Evolutionary conservation across 805 yeast species (phyloP).

Genomic region (Wickerhamiella parazyma): DNA sequence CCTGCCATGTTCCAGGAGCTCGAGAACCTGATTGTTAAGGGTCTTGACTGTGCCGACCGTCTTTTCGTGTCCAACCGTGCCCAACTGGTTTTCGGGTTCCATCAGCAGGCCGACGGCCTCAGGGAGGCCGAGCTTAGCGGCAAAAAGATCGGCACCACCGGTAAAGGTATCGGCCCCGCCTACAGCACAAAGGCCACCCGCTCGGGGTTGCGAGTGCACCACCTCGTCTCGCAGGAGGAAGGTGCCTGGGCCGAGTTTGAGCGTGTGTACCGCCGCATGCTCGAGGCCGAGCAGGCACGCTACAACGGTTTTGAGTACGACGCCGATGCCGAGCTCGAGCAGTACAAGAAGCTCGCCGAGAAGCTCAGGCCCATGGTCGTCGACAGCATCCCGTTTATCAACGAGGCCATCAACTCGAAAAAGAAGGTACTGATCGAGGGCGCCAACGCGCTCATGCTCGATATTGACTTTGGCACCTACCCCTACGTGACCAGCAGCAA

Average conservation of each 20-base stretch:
- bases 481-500: constrained; percentile 93
- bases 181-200: constrained; percentile 94
- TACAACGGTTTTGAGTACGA: constrained; percentile 90
- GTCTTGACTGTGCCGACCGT: constrained; percentile 57
- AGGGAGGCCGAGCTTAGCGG: constrained; percentile 87
- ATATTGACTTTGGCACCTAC: constrained; percentile 94
- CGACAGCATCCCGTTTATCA: constrained; percentile 68
- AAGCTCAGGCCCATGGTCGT: constrained; percentile 78
- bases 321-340: constrained; percentile 60
- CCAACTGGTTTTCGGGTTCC: constrained; percentile 94
- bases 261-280: constrained; percentile 57
- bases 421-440: constrained; percentile 93
- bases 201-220: constrained; percentile 94
- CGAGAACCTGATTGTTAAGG: constrained; percentile 66
- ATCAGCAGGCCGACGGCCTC: constrained; percentile 89
- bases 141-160: constrained; percentile 92
- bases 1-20: constrained; percentile 88
- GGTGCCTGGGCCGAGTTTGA: constrained; percentile 91
- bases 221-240: constrained; percentile 76
- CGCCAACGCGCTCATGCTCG: constrained; percentile 96
- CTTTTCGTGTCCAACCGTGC: constrained; percentile 86
- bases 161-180: constrained; percentile 98
- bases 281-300: constrained; percentile 71
- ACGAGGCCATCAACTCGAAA: constrained; percentile 59
- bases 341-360: constrained; percentile 63